Conservation (phyloP, 179 eudicot genomes). For the Silene noctiflora region DNA sequence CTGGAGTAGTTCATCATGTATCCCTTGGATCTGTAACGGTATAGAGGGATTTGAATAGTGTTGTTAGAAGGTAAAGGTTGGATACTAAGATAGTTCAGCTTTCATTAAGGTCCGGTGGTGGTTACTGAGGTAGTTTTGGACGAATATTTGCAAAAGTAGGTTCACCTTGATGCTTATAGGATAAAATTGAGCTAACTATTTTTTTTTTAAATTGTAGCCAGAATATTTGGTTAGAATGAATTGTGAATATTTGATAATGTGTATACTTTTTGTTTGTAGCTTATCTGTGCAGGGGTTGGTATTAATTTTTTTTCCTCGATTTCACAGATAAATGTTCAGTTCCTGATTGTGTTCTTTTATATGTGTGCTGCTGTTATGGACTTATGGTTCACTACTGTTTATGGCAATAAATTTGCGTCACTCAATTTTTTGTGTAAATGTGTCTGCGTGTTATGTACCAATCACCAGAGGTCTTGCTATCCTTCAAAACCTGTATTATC, state of each 20-base stretch:
- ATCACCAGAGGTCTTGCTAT: neutral
- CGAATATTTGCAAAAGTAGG: neutral
- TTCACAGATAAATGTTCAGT: neutral
- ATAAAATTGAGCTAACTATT: neutral
- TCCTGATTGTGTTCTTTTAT: neutral
- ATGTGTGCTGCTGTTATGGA: neutral
- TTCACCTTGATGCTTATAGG: conserved; percentile 6
- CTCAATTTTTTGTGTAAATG: neutral
- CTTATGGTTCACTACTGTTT: neutral
- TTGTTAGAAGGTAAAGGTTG: conserved; percentile 1
- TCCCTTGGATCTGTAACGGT: neutral
- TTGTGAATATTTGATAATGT: no score
- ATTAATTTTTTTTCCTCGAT: no score
- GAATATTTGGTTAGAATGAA: no score
- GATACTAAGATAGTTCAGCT: neutral
- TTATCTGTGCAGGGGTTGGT: no score
- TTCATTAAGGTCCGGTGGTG: neutral
- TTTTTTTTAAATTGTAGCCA: no score
- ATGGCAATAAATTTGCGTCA: neutral
- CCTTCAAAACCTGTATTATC: neutral
- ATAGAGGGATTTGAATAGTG: conserved; percentile 1
- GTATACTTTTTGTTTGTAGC: no score
- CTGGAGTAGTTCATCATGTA: neutral
- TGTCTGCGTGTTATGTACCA: neutral
- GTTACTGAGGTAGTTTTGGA: neutral